Conservation (phyloP, 768 basidiomycete genomes). For the Lactarius indigo region DNA sequence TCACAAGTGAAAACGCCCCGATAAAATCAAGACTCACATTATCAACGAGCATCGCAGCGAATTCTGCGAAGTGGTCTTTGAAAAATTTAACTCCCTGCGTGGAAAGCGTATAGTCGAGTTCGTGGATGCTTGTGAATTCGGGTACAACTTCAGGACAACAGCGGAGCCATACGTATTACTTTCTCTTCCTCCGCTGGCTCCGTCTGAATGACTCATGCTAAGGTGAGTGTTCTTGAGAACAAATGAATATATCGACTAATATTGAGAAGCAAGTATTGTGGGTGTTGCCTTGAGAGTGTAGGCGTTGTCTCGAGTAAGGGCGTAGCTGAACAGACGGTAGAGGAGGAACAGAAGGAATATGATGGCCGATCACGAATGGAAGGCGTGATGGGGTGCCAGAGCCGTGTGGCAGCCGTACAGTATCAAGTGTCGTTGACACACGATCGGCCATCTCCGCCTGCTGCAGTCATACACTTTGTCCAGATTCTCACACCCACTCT, state of each 20-base stretch:
- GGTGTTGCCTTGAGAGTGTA: neutral
- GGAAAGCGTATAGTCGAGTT: neutral
- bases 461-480: neutral
- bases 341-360: neutral
- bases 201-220: too few relatives aligned
- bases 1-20: neutral
- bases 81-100: accelerated
- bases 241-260: neutral
- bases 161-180: too few relatives aligned
- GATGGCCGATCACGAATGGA: too few relatives aligned
- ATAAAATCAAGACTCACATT: neutral
- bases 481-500: neutral
- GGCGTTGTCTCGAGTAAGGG: neutral
- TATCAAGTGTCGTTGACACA: neutral
- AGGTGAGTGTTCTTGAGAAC: neutral
- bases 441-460: neutral
- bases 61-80: neutral
- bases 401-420: neutral
- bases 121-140: neutral
- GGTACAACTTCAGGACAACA: too few relatives aligned
- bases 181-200: too few relatives aligned
- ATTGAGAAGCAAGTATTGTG: too few relatives aligned
- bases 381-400: too few relatives aligned
- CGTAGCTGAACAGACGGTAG: neutral
- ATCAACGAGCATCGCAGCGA: neutral